These are phyloP conservation scores for Backusella morwellensis DNA, from an alignment of 192 early-diverging fungal species.

Conservation along the genomic window DNA sequence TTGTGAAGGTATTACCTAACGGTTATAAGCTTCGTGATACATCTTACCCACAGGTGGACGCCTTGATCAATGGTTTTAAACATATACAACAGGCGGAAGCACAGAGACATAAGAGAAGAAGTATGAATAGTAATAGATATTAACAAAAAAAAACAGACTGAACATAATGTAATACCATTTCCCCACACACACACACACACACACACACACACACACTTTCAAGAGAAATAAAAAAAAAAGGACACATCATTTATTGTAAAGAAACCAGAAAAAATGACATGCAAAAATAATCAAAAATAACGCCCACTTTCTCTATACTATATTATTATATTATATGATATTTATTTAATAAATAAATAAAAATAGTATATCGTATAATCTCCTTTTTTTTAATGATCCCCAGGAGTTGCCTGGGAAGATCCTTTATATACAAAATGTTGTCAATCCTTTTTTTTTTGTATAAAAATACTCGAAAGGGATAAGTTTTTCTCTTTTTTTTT, in stretches of 20 bases:
- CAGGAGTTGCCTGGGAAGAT: too few species aligned
- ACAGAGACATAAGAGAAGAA: not conserved
- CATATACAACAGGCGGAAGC: conserved; percentile 5
- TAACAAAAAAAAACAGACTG: not conserved
- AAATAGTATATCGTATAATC: too few species aligned
- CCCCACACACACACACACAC: not conserved
- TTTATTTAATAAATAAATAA: not conserved
- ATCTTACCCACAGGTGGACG: conserved; percentile 67
- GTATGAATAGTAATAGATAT: conserved; percentile 3
- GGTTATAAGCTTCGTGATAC: conserved; percentile 71
- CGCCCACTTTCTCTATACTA: too few species aligned
- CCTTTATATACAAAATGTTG: too few species aligned
- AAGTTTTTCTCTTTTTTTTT: too few species aligned
- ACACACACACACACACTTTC: not conserved
- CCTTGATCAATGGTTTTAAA: conserved; percentile 76
- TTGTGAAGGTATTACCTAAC: conserved; percentile 70
- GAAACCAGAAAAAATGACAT: too few species aligned
- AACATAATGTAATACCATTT: not conserved
- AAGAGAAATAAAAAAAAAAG: not conserved
- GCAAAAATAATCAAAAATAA: too few species aligned
- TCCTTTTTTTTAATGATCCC: too few species aligned
- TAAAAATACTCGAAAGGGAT: too few species aligned
- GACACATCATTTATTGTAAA: not conserved
- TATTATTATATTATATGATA: not conserved
- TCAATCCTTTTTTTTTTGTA: too few species aligned